Evolutionary conservation across 2,329 filamentous ascomycete genomes (phyloP), one percentile per base, ranked within the genome.

Genomic region (Talaromyces atroroseus): DNA sequence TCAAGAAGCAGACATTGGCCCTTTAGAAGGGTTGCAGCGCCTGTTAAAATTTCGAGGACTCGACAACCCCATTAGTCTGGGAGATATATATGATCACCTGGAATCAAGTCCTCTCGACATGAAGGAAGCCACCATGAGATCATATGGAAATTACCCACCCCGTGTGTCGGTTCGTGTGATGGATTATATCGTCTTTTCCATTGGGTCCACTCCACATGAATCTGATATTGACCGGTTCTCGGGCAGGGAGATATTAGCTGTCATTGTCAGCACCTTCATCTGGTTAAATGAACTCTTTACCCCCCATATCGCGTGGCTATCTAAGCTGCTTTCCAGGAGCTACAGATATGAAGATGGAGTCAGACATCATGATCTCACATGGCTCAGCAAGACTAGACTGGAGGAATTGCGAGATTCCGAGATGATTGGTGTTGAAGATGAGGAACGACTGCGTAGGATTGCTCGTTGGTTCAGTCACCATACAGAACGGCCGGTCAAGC

Each of bases 231-330:
- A 21, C n/a, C 38, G 5, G n/a, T 10, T 21, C 18, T 8, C 38
- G 4, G 38, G n/a, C n/a, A 42, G 18, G 18, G 38, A 42, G 4
- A 21, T 20, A 20, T 20, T 42, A n/a, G 38, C 38, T 21, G 38
- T 42, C n/a, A 42, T 52, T 8, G 32, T 44, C 14, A 54, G 42
- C 26, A 54, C 52, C n/a, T 47, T 54, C 11, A 48, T 54, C 16
- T 54, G 52, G 52, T 21, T 54, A 14, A 32, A 54, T 21, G 52
- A 54, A 24, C 44, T 54, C 26, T 54, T 54, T 11, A 3, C 16
- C 3, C 52, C 52, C 2, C 10, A 21, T 12, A 29, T 23, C 2
- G 18, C 26, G 7, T 54, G 52, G 52, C 14, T 38, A 32, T 16
- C 24, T 3, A 47, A 47, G 34, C 44, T 54, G 10, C 42, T 47